Evolutionary conservation across 192 early-diverging fungal genomes (phyloP), one percentile per base, ranked within the genome.

Genomic region (Backusella psychrophila): DNA sequence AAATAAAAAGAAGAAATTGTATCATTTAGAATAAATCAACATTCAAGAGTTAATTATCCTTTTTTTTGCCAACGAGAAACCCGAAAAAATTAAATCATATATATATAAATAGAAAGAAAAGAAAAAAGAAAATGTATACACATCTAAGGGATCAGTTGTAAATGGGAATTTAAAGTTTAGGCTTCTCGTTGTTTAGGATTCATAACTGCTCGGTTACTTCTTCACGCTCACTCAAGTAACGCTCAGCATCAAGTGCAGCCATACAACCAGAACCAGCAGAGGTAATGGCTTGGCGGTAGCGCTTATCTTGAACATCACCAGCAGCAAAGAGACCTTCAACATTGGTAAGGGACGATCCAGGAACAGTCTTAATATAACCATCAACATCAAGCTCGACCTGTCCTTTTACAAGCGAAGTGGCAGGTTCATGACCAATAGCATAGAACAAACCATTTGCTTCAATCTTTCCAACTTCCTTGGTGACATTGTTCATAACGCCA

Each of bases 211-310:
- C 56, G 21, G 23, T 29, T 63, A 14, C 26, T 63, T 11, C 52
- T 44, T 72, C 71, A 38, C 46, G 87, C 68, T 92, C 93, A 84
- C 93, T 94, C 72, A 99, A 87, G 89, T 91, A 99, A 83, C 96
- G 89, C 84, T 99, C 98, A 81, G 93, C 92, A 82, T 99, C 98
- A 31, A 99, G 84, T 15, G 96, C 96, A 23, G 98, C 95, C 95
- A 97, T 97, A 87, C 98, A 99, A 46, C 98, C 98, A 29, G 93
- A 92, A 44, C 98, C 95, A 33, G 97, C 97, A 71, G 94, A 95
- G 23, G 98, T 99, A 76, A 99, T 90, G 14, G 98, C 98, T 85
- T 99, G 97, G 77, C 97, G 93, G 87, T 99, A 99, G 11, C 81
- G 90, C 82, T 92, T 93, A 82, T 99, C 98, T 79, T 98, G 94